phyloP scores from a whole-genome alignment of 1,284 basidiomycete genomes.

The Pseudozyma sp. region DNA sequence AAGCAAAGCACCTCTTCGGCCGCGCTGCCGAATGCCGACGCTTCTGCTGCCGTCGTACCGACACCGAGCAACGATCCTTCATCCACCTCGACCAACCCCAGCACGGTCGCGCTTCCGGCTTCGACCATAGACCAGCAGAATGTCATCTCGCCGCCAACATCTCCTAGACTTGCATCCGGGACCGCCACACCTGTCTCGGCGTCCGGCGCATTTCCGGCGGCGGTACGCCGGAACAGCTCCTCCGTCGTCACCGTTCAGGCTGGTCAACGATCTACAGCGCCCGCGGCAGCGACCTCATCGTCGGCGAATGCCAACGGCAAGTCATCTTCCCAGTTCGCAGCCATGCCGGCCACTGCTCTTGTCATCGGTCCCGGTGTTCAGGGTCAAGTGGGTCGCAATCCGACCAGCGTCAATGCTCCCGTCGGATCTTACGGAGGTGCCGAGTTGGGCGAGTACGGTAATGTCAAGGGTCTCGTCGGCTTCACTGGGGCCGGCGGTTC shows the following conservation, averaged over 20 bases:
- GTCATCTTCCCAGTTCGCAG: constrained; percentile 22
- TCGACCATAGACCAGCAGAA: constrained; percentile 36
- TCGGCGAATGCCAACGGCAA: constrained; percentile 34
- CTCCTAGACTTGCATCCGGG: constrained; percentile 29
- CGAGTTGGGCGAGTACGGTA: constrained; percentile 47
- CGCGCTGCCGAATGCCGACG: neutral
- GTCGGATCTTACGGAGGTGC: constrained; percentile 35
- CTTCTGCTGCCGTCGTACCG: neutral
- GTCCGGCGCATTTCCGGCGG: neutral
- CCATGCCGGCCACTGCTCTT: constrained; percentile 58
- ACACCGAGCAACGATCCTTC: constrained; percentile 3
- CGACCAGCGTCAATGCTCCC: constrained; percentile 32
- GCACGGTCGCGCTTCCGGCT: constrained; percentile 23
- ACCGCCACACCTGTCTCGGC: constrained; percentile 18
- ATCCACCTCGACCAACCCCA: constrained; percentile 15
- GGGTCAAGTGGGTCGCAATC: constrained; percentile 52
- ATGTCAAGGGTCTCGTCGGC: constrained; percentile 51
- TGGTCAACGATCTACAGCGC: constrained; percentile 7
- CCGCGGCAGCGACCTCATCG: constrained; percentile 13
- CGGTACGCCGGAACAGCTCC: constrained; percentile 22
- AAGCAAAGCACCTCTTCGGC: constrained; percentile 22
- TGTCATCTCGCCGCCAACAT: constrained; percentile 20
- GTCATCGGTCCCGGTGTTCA: constrained; percentile 65
- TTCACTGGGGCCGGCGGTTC: constrained; percentile 53
- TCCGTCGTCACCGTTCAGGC: constrained; percentile 27